Evolutionary conservation across 75 land plant species (phyloP).

Genomic region (Chamaecyparis obtusa): DNA sequence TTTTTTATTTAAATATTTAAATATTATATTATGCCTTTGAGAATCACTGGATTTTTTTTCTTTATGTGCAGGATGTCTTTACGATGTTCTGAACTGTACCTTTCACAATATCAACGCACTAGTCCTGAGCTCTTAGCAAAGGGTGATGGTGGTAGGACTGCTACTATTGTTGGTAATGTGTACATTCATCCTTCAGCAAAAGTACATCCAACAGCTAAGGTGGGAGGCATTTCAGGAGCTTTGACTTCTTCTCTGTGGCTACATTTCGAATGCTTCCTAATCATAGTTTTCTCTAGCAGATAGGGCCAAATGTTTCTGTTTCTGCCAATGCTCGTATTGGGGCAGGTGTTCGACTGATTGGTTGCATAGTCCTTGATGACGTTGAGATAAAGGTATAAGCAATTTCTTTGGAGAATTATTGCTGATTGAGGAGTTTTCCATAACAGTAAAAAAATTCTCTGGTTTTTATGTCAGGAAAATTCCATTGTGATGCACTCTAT

Average conservation of each 20-base stretch:
- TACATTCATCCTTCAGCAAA: constrained; percentile 97
- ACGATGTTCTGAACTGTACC: constrained; percentile 87
- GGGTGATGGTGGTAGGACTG: constrained; percentile 58
- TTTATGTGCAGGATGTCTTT: constrained; percentile 78
- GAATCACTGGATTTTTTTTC: constrained; percentile 9
- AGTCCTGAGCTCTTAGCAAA: constrained; percentile 81
- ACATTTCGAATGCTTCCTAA: constrained; percentile 2
- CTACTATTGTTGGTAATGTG: constrained; percentile 84
- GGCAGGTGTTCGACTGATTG: constrained; percentile 81
- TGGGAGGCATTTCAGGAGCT: constrained; percentile 14
- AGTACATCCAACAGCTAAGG: constrained; percentile 95
- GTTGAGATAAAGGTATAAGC: constrained; percentile 83
- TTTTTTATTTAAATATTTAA: neutral
- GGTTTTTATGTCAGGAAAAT: constrained; percentile 66
- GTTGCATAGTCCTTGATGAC: constrained; percentile 87
- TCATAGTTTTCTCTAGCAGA: constrained; percentile 38
- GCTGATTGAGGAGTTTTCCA: too few species aligned
- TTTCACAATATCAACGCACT: constrained; percentile 64
- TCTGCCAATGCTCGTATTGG: constrained; percentile 97
- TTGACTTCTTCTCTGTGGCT: neutral
- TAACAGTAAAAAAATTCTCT: neutral
- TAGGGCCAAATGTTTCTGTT: constrained; percentile 97
- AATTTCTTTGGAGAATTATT: neutral
- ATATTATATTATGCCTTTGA: neutral
- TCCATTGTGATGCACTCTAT: constrained; percentile 85